Conservation (phyloP, 768 basidiomycete genomes). For the Royoungia palumana region DNA sequence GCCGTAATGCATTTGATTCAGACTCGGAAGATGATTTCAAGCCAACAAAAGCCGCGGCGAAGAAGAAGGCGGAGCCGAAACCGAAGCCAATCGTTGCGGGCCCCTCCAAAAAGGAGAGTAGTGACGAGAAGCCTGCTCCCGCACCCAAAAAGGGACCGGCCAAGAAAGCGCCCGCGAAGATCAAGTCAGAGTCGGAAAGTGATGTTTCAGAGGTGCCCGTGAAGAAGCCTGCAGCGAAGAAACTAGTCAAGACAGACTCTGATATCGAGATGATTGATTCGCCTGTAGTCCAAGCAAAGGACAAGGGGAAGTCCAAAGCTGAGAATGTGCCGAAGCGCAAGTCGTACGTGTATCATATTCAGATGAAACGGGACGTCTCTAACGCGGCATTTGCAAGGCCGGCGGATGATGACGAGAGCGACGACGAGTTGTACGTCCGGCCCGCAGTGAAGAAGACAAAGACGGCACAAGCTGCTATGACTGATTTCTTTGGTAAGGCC, state of each 20-base stretch:
- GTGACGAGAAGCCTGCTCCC: constrained; percentile 33
- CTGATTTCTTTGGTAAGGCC: constrained; percentile 59
- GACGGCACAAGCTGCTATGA: constrained; percentile 40
- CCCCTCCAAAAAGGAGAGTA: constrained; percentile 44
- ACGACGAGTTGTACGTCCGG: constrained; percentile 42
- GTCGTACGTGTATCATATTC: constrained; percentile 42
- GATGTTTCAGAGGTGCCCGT: constrained; percentile 28
- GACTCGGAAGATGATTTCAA: constrained; percentile 55
- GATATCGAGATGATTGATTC: constrained; percentile 33
- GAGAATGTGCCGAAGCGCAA: constrained; percentile 56
- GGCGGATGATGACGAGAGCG: constrained; percentile 35
- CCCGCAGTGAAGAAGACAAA: constrained; percentile 56
- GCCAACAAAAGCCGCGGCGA: constrained; percentile 46
- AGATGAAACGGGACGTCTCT: constrained; percentile 6
- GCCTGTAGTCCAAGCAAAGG: constrained; percentile 30
- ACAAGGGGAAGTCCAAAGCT: constrained; percentile 45
- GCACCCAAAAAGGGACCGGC: constrained; percentile 30
- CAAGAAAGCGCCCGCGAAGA: constrained; percentile 32
- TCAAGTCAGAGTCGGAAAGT: constrained; percentile 40
- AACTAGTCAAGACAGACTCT: constrained; percentile 34
- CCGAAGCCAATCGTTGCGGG: constrained; percentile 31
- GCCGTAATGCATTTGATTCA: constrained; percentile 36
- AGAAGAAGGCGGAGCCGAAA: constrained; percentile 33
- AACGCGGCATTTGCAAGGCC: constrained; percentile 26
- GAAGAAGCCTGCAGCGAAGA: constrained; percentile 20